These are phyloP conservation scores for Priceomyces carsonii DNA, from an alignment of 805 yeast species.

Conservation along the genomic window DNA sequence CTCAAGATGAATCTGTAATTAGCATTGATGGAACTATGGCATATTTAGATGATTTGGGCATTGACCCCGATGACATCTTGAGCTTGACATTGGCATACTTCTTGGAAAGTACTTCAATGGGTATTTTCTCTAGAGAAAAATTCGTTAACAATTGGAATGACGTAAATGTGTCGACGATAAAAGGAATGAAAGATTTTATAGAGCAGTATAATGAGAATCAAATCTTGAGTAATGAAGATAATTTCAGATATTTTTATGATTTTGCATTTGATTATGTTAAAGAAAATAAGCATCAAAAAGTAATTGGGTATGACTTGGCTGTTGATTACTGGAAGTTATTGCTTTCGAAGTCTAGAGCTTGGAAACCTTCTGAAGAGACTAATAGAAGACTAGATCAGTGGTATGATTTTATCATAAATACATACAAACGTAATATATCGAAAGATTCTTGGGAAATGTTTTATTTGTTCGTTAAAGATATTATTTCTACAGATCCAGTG, in stretches of 20 bases:
- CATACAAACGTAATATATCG: constrained; percentile 51
- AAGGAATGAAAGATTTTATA: constrained; percentile 46
- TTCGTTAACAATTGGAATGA: constrained; percentile 63
- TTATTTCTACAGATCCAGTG: constrained; percentile 47
- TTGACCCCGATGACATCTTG: constrained; percentile 72
- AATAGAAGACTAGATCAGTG: constrained; percentile 48
- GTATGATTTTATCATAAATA: constrained; percentile 52
- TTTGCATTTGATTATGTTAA: constrained; percentile 69
- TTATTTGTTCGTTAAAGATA: constrained; percentile 58
- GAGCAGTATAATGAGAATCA: constrained; percentile 13
- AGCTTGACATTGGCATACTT: constrained; percentile 72
- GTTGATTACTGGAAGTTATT: constrained; percentile 77
- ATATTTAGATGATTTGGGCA: constrained; percentile 65
- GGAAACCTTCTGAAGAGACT: constrained; percentile 18
- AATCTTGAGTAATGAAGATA: constrained; percentile 29
- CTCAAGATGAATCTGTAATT: constrained; percentile 40
- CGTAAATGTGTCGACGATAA: constrained; percentile 28
- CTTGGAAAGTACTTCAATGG: constrained; percentile 65
- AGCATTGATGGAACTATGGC: constrained; percentile 77
- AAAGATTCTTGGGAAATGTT: constrained; percentile 88
- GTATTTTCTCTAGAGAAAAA: constrained; percentile 50
- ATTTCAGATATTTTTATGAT: constrained; percentile 61
- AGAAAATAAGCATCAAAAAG: constrained; percentile 56
- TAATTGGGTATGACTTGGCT: constrained; percentile 61
- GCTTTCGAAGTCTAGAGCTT: constrained; percentile 25